Evolutionary conservation across 306 rosid genomes (phyloP).

Genomic region (Lagenaria siceraria): DNA sequence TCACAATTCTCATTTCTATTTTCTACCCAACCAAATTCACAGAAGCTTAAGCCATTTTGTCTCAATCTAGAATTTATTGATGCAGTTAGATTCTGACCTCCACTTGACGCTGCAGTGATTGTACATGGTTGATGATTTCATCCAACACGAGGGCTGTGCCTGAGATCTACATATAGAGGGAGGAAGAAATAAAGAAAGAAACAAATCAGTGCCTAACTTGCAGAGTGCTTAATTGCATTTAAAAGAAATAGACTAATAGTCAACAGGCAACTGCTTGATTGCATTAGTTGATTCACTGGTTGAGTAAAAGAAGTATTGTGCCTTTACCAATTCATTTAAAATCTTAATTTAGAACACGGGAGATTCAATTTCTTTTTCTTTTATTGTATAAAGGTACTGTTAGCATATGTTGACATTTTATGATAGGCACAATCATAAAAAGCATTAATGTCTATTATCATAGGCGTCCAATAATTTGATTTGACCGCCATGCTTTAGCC

Average conservation of each 20-base stretch:
- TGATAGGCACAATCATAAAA: background rate
- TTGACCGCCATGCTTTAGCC: conserved; percentile 1
- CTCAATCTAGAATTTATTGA: background rate
- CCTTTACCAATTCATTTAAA: background rate
- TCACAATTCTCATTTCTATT: background rate
- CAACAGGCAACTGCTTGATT: background rate
- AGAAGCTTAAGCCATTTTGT: background rate
- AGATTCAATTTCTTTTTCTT: background rate
- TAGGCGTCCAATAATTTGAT: conserved; percentile 1
- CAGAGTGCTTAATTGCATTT: background rate
- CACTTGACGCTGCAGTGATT: conserved; percentile 82
- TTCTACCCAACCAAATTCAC: background rate
- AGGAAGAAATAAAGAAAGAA: background rate
- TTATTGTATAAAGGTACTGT: background rate
- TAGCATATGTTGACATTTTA: background rate
- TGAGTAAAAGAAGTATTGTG: background rate
- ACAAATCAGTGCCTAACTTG: background rate
- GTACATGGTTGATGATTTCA: conserved; percentile 94
- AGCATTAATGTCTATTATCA: background rate
- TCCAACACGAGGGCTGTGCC: conserved; percentile 92
- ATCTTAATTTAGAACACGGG: background rate
- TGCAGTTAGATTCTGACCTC: conserved; percentile 51
- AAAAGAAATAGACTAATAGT: background rate
- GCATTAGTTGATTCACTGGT: background rate
- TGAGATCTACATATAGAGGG: conserved; percentile 49